Evolutionary conservation across 768 basidiomycete species (phyloP), one percentile per base, ranked within the genome.

Genomic region (Russula griseocarnosa): DNA sequence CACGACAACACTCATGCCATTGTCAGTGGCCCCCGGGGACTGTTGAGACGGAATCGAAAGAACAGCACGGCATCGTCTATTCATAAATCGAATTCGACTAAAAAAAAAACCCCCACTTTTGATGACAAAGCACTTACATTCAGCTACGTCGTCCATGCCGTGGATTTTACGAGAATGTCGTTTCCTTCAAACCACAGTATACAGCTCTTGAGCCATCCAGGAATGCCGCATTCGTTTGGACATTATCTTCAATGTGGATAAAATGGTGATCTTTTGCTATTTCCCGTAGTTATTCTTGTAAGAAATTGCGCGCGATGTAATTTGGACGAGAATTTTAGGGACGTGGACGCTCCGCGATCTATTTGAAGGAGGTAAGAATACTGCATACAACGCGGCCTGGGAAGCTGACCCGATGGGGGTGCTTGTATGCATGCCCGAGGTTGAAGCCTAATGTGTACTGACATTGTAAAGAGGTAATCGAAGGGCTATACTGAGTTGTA

Each of bases 321-420:
- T 93, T 94, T 20, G 84, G 81, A 74, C 86, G 88, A 1, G 89
- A n/a, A n/a, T n/a, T n/a, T n/a, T n/a, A n/a, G n/a, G 91, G 85
- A 73, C 89, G 91, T 0, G 91, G 92, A 30, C 79, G 79, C 7
- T 79, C 75, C 6, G 91, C 80, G 63, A 93, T 85, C 86, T 82
- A 63, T 24, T 32, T 9, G 34, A n/a, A 55, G 10, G 22, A 10
- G 53, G 11, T 24, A 18, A 42, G n/a, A 34, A 52, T 28, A 53
- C 36, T 14, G 34, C 18, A 26, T 24, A 53, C 24, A 58, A 47
- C 13, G 28, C 28, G 40, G 1, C 28, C 6, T 24, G 30, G 30
- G 20, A 6, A 52, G 56, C 68, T 63, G 42, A 84, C 86, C 66
- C 72, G 68, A 58, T 85, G 81, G 47, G 90, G 74, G 63, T 89